Evolutionary conservation across 345 rosid genomes (phyloP), one percentile per base, ranked within the genome.

Genomic region (Gossypium longicalyx): DNA sequence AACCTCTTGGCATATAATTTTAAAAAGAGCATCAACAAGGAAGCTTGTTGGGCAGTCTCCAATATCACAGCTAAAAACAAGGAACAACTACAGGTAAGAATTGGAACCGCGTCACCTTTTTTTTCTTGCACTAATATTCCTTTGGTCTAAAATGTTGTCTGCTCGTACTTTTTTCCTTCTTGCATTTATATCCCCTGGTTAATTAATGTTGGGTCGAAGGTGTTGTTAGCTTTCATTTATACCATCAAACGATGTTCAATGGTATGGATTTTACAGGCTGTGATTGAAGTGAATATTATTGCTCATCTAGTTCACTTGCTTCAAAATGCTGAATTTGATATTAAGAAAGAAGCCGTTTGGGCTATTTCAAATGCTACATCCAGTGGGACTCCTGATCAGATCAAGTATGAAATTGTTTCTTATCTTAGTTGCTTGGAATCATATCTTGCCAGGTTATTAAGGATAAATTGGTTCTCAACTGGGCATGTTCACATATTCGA

Each of bases 41-140:
- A 93, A 86, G 98, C 97, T 65, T 93, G 98, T 82, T 91, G 97
- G 98, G 90, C 96, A 10, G 89, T 91, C 74, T 93, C 98, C 64
- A 91, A 91, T 75, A 89, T 93, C 79, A 94, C 98, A 34, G 93
- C 97, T 60, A 97, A 96, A 54, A 93, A 93, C 83, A 87, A 56
- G 78, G 91, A 89, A 20, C 98, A 93, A 78, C 91, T 91, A 79
- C 95, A 93, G 93, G 98, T 88, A 71, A 74, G 82, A 49, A 0
- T 23, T 67, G 43, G 20, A 67, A 7, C 43, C 4, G 1, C 47
- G 1, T 67, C 8, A 15, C 13, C 11, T 27, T 68, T 67, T 20
- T 20, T 22, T 49, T 67, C 3, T 7, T 67, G 56, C 27, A 9
- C 22, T 13, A 1, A 67, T 47, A 7, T 67, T 67, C 22, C 7